A percentile compares a stretch with the other conserved stretches of the same genome.
phyloP scores from a whole-genome alignment of 495 filamentous ascomycete species.

The Massariosphaeria phaeospora region DNA sequence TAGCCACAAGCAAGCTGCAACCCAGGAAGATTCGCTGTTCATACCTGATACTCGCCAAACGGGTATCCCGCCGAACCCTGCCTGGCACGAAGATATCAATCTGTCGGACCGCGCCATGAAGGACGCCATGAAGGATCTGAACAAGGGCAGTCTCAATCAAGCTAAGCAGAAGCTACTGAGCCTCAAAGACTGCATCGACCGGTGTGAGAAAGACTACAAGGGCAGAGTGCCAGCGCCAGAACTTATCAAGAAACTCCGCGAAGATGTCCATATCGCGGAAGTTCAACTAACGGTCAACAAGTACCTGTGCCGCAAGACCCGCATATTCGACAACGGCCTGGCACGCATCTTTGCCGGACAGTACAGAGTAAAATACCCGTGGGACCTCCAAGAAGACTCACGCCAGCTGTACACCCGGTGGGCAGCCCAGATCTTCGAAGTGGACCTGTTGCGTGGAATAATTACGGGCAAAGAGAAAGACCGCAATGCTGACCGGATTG shows the following conservation, averaged over 20 bases:
- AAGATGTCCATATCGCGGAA: slow-evolving; percentile 26
- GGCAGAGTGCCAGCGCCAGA: neutral
- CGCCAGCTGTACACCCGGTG: slow-evolving; percentile 42
- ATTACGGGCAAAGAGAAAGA: slow-evolving; percentile 11
- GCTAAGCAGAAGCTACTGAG: neutral
- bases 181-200: slow-evolving; percentile 8
- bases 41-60: no score
- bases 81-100: slow-evolving; percentile 10
- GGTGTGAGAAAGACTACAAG: slow-evolving; percentile 1
- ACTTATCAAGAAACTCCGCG: slow-evolving; percentile 14
- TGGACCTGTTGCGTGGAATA: slow-evolving; percentile 49
- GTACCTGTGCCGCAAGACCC: slow-evolving; percentile 2
- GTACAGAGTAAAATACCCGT: slow-evolving; percentile 37
- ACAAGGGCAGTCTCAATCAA: neutral
- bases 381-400: slow-evolving; percentile 45
- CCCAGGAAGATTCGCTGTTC: no score
- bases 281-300: slow-evolving; percentile 12
- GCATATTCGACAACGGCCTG: slow-evolving; percentile 43
- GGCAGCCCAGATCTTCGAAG: slow-evolving; percentile 41
- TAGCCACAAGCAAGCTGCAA: no score
- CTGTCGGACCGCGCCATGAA: neutral
- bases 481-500: slow-evolving; percentile 30
- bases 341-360: slow-evolving; percentile 36
- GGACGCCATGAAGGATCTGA: neutral
- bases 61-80: no score